These are phyloP conservation scores for Suillus alpinus DNA, from an alignment of 768 basidiomycete species.

Conservation along the genomic window DNA sequence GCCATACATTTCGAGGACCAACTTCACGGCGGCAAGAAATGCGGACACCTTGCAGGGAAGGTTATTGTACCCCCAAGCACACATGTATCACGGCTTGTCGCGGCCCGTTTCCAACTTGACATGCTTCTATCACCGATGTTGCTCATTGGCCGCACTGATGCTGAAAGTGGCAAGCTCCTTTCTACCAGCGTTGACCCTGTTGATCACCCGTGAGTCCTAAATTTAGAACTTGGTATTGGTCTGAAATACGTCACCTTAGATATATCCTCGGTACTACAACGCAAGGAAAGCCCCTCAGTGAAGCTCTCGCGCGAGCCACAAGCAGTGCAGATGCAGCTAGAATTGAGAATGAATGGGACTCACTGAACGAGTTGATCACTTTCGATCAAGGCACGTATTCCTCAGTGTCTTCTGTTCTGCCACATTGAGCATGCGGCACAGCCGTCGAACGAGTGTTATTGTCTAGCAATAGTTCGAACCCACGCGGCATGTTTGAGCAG, in stretches of 20 bases:
- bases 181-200: slow-evolving; percentile 78
- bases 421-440: slow-evolving; percentile 3
- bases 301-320: slow-evolving; percentile 64
- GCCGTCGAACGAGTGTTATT: slow-evolving; percentile 24
- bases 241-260: slow-evolving; percentile 29
- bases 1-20: slow-evolving; percentile 94
- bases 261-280: slow-evolving; percentile 65
- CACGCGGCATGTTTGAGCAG: slow-evolving; percentile 46
- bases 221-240: neutral
- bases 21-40: slow-evolving; percentile 93
- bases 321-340: slow-evolving; percentile 67
- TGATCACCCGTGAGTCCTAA: slow-evolving; percentile 57
- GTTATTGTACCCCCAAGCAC: slow-evolving; percentile 89
- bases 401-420: slow-evolving; percentile 1
- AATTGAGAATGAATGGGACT: slow-evolving; percentile 76
- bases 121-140: slow-evolving; percentile 86
- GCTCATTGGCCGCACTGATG: slow-evolving; percentile 88
- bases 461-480: slow-evolving; percentile 19
- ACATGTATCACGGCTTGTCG: slow-evolving; percentile 79
- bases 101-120: slow-evolving; percentile 89
- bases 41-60: slow-evolving; percentile 89
- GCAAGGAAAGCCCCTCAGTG: slow-evolving; percentile 53
- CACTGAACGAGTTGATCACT: slow-evolving; percentile 65
- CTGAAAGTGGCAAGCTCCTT: slow-evolving; percentile 82
- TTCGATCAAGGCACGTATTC: slow-evolving; percentile 72